Evolutionary conservation across 768 basidiomycete genomes (phyloP), one percentile per base, ranked within the genome.

Genomic region (Leccinum variicolor): DNA sequence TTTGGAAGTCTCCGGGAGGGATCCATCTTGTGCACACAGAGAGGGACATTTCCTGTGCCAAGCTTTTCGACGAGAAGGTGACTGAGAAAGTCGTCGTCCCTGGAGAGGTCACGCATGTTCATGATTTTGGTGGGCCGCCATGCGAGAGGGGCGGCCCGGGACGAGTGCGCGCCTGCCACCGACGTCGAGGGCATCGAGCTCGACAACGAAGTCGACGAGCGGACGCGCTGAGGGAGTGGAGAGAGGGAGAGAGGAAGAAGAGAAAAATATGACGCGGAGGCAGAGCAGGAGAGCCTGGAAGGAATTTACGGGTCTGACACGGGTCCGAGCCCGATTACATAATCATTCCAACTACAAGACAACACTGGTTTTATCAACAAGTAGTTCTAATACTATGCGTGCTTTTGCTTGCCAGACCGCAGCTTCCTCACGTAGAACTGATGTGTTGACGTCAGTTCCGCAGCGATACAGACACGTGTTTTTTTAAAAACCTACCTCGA

Each of bases 371-470:
- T 31, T 31, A 31, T 31, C 29, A 31, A 25, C 25, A 4, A 25
- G 1, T 6, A 36, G 34, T 41, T n/a, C 21, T 59, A n/a, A n/a
- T n/a, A 79, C 67, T 75, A 66, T 81, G 77, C 92, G 76, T 97
- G 94, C 84, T 95, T 97, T 80, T 92, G 89, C 83, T 97, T 97
- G 73, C 90, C 88, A 62, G 90, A 83, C 77, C 90, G 87, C 76
- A 98, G 81, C 74, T 95, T 95, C 80, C 92, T 86, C 70, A 94
- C 76, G 81, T 96, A 97, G 80, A 98, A 97, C 92, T 95, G 64
- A 11, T 63, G 34, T 61, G 48, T 46, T 49, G 63, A 66, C 69
- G 63, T 69, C 60, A 72, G 65, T 50, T 53, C 49, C 51, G 57
- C 54, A 57, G 39, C 29, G 43, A 29, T 15, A 4, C 21, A 31